Evolutionary conservation across 1,139 yeast species (phyloP), one percentile per base, ranked within the genome.

Genomic region (Zygoascus sp.): DNA sequence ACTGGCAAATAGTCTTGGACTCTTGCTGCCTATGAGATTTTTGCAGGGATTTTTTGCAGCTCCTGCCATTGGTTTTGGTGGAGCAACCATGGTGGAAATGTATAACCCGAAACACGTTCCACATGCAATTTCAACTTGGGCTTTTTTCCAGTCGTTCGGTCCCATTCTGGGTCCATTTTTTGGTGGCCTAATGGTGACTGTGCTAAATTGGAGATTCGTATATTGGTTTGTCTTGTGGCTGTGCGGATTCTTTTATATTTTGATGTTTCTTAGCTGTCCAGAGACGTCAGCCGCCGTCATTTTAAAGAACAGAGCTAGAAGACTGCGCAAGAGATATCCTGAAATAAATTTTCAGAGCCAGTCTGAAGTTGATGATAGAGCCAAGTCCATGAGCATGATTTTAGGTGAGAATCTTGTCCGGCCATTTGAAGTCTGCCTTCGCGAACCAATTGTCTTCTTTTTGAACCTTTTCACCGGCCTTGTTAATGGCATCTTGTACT

Each of bases 41-140:
- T 77, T 89, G 55, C 76, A 88, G 32, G 97, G 97, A 2, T 72
- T 83, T 27, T 74, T 84, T 50, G 86, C 94, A 0, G 79, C 92
- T 4, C 96, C 96, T 5, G 89, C 95, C 0, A 72, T 89, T 61
- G 81, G 95, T 3, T 80, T 86, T 55, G 96, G 92, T 10, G 94
- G 90, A 49, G 97, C 96, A 50, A 80, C 95, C 2, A 76, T 88
- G 51, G 75, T 83, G 49, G 97, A 89, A 65, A 51, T 63, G 21
- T 49, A 55, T 23, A 22, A 53, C 27, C 59, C 57, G 1, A 48
- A 46, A 10, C 40, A 52, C 9, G 30, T 53, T 16, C 50, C 53
- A 2, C 27, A 58, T 27, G 46, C 52, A 34, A 50, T 81, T 19
- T 79, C 66, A 56, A 37, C 70, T 58, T 79, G 71, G 82, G 79